Conservation (phyloP, 371 early-diverging fungal species). For the Furculomyces boomerangus region DNA sequence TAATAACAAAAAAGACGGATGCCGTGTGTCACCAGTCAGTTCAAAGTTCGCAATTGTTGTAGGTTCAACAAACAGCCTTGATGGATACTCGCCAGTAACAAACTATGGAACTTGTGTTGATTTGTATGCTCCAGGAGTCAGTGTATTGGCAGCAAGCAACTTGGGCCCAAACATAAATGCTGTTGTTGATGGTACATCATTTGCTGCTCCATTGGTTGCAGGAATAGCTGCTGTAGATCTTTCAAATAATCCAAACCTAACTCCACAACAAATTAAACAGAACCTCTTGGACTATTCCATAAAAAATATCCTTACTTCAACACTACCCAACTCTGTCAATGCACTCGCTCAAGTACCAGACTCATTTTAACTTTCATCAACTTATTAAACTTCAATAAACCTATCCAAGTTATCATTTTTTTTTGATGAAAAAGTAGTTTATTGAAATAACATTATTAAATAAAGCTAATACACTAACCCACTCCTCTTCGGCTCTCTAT, state of each 20-base stretch:
- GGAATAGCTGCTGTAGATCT: not conserved
- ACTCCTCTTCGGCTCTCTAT: too few relatives aligned
- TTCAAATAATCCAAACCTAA: not conserved
- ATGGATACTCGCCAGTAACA: conserved; percentile 77
- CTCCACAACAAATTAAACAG: not conserved
- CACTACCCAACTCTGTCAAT: not conserved
- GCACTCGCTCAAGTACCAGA: not conserved
- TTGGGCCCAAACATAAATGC: conserved; percentile 39
- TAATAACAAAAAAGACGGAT: not conserved
- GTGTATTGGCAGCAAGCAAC: conserved; percentile 80
- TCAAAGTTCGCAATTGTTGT: not conserved
- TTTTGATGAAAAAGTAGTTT: too few relatives aligned
- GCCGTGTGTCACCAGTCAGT: not conserved
- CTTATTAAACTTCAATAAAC: too few relatives aligned
- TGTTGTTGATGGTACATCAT: not conserved
- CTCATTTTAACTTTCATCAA: not conserved
- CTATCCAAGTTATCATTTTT: too few relatives aligned
- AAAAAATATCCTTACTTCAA: not conserved
- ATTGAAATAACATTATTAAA: too few relatives aligned
- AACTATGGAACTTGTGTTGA: conserved; percentile 88
- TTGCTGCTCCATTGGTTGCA: conserved; percentile 1
- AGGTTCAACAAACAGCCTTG: conserved; percentile 52
- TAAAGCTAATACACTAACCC: too few relatives aligned
- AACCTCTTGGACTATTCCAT: not conserved
- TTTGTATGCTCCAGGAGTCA: conserved; percentile 87